These are phyloP conservation scores for Globisporangium okanoganense DNA, from an alignment of 352 stramenopile species.

Conservation along the genomic window DNA sequence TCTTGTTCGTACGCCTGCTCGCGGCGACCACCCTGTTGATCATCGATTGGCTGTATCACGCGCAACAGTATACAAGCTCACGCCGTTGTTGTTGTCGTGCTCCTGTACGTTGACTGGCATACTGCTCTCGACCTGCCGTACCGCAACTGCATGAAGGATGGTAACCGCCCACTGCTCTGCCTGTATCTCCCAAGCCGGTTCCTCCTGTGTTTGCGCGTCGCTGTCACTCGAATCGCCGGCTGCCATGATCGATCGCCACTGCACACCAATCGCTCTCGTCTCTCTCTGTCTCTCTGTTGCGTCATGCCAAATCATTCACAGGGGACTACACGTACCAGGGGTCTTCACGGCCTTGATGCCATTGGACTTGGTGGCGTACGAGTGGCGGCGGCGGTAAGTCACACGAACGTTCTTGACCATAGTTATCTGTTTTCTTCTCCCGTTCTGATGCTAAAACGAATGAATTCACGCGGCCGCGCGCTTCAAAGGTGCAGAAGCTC, in stretches of 20 bases:
- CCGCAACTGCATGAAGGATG: neutral
- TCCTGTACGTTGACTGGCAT: neutral
- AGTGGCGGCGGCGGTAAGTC: conserved; percentile 94
- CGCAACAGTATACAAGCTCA: too few relatives aligned
- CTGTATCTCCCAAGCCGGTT: neutral
- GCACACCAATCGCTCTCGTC: neutral
- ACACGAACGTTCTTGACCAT: conserved; percentile 95
- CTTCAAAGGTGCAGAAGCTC: conserved; percentile 8
- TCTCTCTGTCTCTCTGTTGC: neutral
- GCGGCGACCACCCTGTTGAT: neutral
- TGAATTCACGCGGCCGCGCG: conserved; percentile 18
- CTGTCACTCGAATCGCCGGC: neutral
- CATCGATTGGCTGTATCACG: too few relatives aligned
- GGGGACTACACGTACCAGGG: conserved; percentile 75
- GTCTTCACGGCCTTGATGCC: conserved; percentile 94
- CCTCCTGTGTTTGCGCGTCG: neutral
- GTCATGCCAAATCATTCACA: neutral
- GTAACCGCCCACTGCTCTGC: too few relatives aligned
- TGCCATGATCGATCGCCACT: neutral
- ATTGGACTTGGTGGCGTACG: conserved; percentile 96
- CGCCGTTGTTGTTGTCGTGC: neutral
- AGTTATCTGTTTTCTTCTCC: conserved; percentile 68
- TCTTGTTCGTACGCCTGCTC: neutral
- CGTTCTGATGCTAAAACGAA: conserved; percentile 60
- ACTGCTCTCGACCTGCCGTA: neutral